Percentiles rank a stretch among this genome's conserved stretches.
Conservation (phyloP, 345 rosid genomes). For the Zanthoxylum bungeanum region DNA sequence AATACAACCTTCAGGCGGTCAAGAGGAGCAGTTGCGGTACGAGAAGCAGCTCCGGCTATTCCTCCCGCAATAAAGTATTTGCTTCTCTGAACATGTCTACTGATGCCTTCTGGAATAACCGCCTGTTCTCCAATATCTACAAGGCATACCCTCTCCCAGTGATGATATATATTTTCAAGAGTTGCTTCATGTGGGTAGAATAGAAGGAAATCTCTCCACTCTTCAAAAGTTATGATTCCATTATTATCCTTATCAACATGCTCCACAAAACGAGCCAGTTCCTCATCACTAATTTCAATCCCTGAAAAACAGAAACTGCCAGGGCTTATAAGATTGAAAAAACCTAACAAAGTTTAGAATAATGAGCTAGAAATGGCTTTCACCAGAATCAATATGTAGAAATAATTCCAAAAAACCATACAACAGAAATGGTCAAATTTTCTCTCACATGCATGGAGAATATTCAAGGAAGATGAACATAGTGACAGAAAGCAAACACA, state of each 20-base stretch:
- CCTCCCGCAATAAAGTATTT: constrained; percentile 89
- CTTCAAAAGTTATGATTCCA: constrained; percentile 92
- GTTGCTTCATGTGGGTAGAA: constrained; percentile 96
- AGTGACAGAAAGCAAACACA: not conserved
- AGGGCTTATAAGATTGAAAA: constrained; percentile 40
- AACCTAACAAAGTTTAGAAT: not conserved
- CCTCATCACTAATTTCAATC: constrained; percentile 83
- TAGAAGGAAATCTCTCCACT: constrained; percentile 97
- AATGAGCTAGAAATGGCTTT: not conserved
- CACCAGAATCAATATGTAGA: constrained; percentile 15
- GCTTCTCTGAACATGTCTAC: constrained; percentile 72
- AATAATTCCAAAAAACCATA: not conserved
- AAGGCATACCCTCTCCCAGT: constrained; percentile 91
- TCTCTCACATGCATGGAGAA: too few species aligned
- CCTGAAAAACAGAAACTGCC: constrained; percentile 53
- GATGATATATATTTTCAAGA: constrained; percentile 84
- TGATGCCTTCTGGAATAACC: constrained; percentile 92
- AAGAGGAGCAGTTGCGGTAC: constrained; percentile 93
- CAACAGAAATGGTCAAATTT: not conserved
- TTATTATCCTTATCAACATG: constrained; percentile 97
- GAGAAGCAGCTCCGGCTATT: constrained; percentile 91
- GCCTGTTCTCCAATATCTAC: constrained; percentile 96
- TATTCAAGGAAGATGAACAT: constrained; percentile 10
- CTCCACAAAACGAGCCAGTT: constrained; percentile 85
- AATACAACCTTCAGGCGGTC: constrained; percentile 85